A percentile compares a stretch with the other conserved stretches of the same genome.
phyloP scores from a whole-genome alignment of 1,139 yeast species.

The Saccharomyces hybrid region DNA sequence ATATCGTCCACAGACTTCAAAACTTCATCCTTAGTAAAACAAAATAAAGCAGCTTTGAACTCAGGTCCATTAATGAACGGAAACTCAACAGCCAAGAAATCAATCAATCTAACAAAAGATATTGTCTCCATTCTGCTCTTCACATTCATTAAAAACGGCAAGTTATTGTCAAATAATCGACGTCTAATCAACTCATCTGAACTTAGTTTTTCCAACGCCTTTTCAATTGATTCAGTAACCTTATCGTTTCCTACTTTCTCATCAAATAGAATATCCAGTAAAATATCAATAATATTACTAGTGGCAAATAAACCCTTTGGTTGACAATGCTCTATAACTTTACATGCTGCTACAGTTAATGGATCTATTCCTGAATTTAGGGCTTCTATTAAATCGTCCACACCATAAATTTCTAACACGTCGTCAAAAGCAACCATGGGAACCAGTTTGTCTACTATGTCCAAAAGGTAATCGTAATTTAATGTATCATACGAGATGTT shows the following conservation, averaged over 20 bases:
- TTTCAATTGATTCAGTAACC: slow-evolving; percentile 30
- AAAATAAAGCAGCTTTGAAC: slow-evolving; percentile 23
- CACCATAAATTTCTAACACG: slow-evolving; percentile 24
- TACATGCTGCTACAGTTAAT: slow-evolving; percentile 28
- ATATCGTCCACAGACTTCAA: slow-evolving; percentile 22
- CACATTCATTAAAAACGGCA: slow-evolving; percentile 15
- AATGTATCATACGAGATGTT: slow-evolving; percentile 4
- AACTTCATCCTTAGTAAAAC: slow-evolving; percentile 15
- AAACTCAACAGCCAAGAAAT: slow-evolving; percentile 23
- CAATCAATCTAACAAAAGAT: slow-evolving; percentile 25
- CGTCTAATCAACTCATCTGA: slow-evolving; percentile 29
- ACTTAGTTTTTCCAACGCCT: slow-evolving; percentile 17
- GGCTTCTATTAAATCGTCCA: slow-evolving; percentile 29
- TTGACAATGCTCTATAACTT: slow-evolving; percentile 28
- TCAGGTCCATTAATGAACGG: slow-evolving; percentile 21
- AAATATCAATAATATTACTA: slow-evolving; percentile 25
- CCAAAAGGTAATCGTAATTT: slow-evolving; percentile 21
- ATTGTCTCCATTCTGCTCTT: slow-evolving; percentile 16
- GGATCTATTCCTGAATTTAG: slow-evolving; percentile 24
- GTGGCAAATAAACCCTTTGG: slow-evolving; percentile 33
- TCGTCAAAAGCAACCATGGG: slow-evolving; percentile 27
- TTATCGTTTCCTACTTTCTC: slow-evolving; percentile 16
- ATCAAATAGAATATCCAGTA: slow-evolving; percentile 22
- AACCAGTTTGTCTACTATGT: slow-evolving; percentile 26
- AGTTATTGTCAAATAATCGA: slow-evolving; percentile 25